These are phyloP conservation scores for Cryphonectria radicalis DNA, from an alignment of 2,329 filamentous ascomycete genomes.

Conservation along the genomic window DNA sequence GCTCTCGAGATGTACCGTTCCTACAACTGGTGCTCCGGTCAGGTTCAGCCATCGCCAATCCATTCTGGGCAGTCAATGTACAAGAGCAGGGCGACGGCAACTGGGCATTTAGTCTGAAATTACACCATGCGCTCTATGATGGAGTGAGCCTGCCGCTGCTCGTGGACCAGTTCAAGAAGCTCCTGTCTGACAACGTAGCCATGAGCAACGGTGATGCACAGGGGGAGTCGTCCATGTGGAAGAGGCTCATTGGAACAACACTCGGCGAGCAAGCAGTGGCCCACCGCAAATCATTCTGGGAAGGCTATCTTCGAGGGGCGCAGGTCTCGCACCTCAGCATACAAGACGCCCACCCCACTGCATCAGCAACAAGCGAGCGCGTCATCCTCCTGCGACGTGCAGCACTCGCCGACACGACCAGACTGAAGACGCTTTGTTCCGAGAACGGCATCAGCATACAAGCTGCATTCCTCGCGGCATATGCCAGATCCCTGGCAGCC, in stretches of 20 bases:
- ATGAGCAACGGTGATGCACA: no score
- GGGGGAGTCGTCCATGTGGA: slow-evolving; percentile 34
- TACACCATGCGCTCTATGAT: slow-evolving; percentile 91
- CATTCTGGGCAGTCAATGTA: slow-evolving; percentile 34
- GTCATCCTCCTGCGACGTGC: slow-evolving; percentile 49
- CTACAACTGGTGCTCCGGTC: slow-evolving; percentile 62
- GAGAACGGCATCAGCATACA: slow-evolving; percentile 68
- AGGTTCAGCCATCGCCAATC: not conserved
- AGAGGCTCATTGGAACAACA: slow-evolving; percentile 30
- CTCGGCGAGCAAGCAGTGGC: slow-evolving; percentile 13
- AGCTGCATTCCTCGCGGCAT: slow-evolving; percentile 74
- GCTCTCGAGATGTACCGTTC: slow-evolving; percentile 53
- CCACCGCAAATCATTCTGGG: slow-evolving; percentile 47
- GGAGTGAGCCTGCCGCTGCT: slow-evolving; percentile 75
- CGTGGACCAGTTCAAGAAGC: slow-evolving; percentile 47
- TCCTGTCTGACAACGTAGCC: slow-evolving; percentile 26
- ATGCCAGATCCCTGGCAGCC: slow-evolving; percentile 53
- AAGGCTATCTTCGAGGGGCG: slow-evolving; percentile 41
- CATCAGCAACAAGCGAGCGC: slow-evolving; percentile 8
- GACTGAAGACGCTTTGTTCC: slow-evolving; percentile 45
- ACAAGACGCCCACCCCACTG: not conserved
- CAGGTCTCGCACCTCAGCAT: slow-evolving; percentile 30
- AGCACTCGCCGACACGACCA: slow-evolving; percentile 46
- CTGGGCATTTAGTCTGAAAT: slow-evolving; percentile 55
- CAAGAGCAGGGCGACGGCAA: slow-evolving; percentile 27